These are phyloP conservation scores for Tetrahymena elliotti DNA, from an alignment of 73 alveolate genomes.

Conservation along the genomic window DNA sequence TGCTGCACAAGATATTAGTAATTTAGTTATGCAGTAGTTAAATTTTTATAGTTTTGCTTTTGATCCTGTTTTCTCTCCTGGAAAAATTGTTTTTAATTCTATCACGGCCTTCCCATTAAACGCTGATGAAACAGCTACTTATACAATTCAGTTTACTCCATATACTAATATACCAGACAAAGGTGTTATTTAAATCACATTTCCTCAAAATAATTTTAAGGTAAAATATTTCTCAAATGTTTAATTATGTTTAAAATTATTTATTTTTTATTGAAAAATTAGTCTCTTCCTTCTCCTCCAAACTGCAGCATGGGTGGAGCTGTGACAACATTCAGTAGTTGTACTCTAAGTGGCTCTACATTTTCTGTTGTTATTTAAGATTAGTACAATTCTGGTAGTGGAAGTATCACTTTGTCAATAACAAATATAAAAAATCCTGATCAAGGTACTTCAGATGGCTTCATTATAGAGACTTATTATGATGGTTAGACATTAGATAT, in stretches of 20 bases:
- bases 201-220: constrained; percentile 16
- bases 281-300: constrained; percentile 20
- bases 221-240: too few relatives aligned
- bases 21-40: constrained; percentile 1
- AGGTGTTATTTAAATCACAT: constrained; percentile 13
- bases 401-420: constrained; percentile 3
- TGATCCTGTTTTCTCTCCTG: constrained; percentile 18
- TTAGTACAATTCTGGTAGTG: constrained; percentile 24
- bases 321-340: constrained; percentile 11
- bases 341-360: constrained; percentile 23
- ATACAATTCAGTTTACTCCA: constrained; percentile 22
- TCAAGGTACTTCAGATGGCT: constrained; percentile 39
- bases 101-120: constrained; percentile 24
- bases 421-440: constrained; percentile 29
- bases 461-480: constrained; percentile 2
- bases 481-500: constrained; percentile 22
- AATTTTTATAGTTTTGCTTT: constrained; percentile 15
- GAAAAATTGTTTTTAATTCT: constrained; percentile 18
- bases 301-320: constrained; percentile 33
- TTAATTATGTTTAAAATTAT: neutral
- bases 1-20: neutral
- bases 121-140: constrained; percentile 36
- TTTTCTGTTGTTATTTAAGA: constrained; percentile 2
- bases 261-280: neutral
- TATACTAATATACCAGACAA: constrained; percentile 28